phyloP scores from a whole-genome alignment of 2,329 filamentous ascomycete genomes.

The Alternaria atra region DNA sequence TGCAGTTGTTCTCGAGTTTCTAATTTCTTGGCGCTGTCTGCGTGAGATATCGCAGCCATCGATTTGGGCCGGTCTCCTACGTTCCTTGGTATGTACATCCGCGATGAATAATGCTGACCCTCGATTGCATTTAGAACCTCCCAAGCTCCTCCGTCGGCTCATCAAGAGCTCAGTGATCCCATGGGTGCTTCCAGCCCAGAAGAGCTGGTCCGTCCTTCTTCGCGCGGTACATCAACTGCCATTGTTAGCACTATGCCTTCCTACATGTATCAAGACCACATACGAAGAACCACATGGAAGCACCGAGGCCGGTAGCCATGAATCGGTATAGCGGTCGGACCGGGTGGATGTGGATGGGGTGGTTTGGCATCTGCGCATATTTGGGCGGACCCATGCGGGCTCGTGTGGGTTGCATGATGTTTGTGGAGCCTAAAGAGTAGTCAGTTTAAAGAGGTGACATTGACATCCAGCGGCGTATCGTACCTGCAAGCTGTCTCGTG shows the following conservation, averaged over 20 bases:
- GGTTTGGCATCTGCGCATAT: slow-evolving; percentile 53
- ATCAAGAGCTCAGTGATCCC: slow-evolving; percentile 45
- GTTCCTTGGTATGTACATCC: background rate
- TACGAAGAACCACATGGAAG: slow-evolving; percentile 99
- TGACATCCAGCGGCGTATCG: background rate
- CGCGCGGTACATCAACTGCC: slow-evolving; percentile 90
- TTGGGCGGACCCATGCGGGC: slow-evolving; percentile 50
- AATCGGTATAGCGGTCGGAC: slow-evolving; percentile 80
- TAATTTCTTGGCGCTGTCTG: slow-evolving; percentile 6
- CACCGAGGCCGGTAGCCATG: slow-evolving; percentile 84
- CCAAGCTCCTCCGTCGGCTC: background rate
- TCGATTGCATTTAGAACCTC: background rate
- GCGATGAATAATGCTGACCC: background rate
- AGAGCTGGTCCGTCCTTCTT: slow-evolving; percentile 95
- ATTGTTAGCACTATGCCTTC: slow-evolving; percentile 29
- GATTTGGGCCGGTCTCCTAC: background rate
- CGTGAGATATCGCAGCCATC: background rate
- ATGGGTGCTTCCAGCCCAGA: slow-evolving; percentile 87
- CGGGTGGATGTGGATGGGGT: slow-evolving; percentile 67
- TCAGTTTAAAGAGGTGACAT: slow-evolving; percentile 12
- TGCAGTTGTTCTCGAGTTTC: background rate
- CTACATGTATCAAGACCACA: slow-evolving; percentile 46
- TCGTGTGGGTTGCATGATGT: slow-evolving; percentile 40
- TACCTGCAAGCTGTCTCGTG: slow-evolving; percentile 37
- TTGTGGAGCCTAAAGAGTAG: slow-evolving; percentile 26